Base-by-base conservation (phyloP, 495 filamentous ascomycete genomes). In the Terfezia claveryi region DNA sequence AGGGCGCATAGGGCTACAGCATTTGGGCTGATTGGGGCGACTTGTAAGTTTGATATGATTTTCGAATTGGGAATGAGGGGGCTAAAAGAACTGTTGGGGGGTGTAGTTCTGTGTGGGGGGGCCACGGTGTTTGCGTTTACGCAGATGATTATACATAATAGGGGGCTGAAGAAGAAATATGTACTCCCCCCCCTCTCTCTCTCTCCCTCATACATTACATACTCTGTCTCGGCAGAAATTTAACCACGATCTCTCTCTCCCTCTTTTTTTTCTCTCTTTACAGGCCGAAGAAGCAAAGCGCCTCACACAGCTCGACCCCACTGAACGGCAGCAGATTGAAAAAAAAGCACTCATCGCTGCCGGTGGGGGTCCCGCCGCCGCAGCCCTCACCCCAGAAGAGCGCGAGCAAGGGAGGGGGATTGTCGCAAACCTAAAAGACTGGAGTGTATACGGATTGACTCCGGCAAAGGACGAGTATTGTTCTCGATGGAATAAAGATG, bases 111-210 rank as follows among this genome's bases (percentile, higher is more conserved):
- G 60, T 77, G 79, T 58, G 79, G 75, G 59, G 75, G 80, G 54
- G 75, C 89, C 38, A 85, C 84, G 20, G 73, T 80, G 55, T 91
- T 87, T 71, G 82, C 89, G 8, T 74, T 87, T 54, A 75, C 76
- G 63, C 88, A 94, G 68, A 83, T 98, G 78, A 77, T 91, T 36
- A 66, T 85, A 49, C 83, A 89, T 71, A 95, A 94, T 72, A 81
- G 85, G 44, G 72, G 74, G 50, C 78, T 81, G 67, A 62, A 46
- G 41, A 46, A 20, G 41, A 20, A 65, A 54, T 46, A 54, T 36
- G 62, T 60, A 56, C 64, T 56, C 50, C 54, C 59, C 50, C 38
- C 8, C 17, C 17, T 6, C 3, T 44, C 38, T 44, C 16, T 2
- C 38, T 2, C 20, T 20, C 20, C 20, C 27, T 7, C 27, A 1